Evolutionary conservation across 2,329 filamentous ascomycete species (phyloP).

Genomic region (Fusarium bactridioides): DNA sequence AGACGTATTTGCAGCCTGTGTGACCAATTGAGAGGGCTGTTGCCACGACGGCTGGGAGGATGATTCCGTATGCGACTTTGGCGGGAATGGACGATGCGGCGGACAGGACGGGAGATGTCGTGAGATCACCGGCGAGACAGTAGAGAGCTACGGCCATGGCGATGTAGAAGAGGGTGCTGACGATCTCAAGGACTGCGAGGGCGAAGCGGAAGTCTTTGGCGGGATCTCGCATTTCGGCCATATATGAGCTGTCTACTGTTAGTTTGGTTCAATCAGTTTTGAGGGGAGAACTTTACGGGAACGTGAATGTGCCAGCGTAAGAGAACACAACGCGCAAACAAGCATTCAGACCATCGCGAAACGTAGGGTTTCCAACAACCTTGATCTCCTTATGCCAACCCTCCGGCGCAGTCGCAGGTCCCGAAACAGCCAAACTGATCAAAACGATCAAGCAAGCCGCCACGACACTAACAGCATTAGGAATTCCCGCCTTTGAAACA

Average conservation of each 20-base stretch:
- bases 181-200: slow-evolving; percentile 33
- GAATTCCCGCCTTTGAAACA: slow-evolving; percentile 34
- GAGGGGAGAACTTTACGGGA: slow-evolving; percentile 15
- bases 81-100: slow-evolving; percentile 32
- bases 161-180: slow-evolving; percentile 38
- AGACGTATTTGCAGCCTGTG: slow-evolving; percentile 41
- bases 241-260: slow-evolving; percentile 5
- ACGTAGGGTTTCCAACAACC: slow-evolving; percentile 29
- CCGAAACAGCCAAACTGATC: slow-evolving; percentile 29
- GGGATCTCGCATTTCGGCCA: slow-evolving; percentile 39
- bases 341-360: slow-evolving; percentile 37
- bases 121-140: slow-evolving; percentile 36
- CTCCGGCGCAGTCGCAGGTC: slow-evolving; percentile 24
- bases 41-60: slow-evolving; percentile 36
- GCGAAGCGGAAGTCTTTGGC: slow-evolving; percentile 35
- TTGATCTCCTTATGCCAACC: slow-evolving; percentile 32
- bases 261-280: fast-evolving
- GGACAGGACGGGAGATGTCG: slow-evolving; percentile 34
- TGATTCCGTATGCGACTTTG: slow-evolving; percentile 41
- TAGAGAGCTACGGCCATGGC: slow-evolving; percentile 37
- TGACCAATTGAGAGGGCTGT: slow-evolving; percentile 39
- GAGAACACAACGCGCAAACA: slow-evolving; percentile 37
- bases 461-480: slow-evolving; percentile 34
- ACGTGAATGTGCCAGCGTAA: slow-evolving; percentile 40
- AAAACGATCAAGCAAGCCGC: slow-evolving; percentile 31